Evolutionary conservation across 2,329 filamentous ascomycete genomes (phyloP).

Genomic region (Fusarium luffae): DNA sequence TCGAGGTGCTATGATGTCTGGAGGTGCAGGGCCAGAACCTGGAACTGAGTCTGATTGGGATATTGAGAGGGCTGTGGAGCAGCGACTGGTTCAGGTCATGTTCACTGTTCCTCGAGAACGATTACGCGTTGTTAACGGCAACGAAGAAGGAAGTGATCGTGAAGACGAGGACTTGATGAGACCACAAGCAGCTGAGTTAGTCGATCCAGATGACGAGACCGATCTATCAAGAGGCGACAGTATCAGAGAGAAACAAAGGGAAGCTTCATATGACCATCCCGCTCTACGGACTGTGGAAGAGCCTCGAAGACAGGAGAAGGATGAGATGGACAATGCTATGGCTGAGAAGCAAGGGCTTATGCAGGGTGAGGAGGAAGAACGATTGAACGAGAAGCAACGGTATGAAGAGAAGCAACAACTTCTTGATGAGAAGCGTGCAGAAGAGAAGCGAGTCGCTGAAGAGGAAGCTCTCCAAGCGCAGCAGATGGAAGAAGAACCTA

Average conservation of each 20-base stretch:
- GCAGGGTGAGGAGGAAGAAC: slow-evolving; percentile 10
- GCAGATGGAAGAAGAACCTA: background rate
- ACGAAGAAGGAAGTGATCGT: slow-evolving; percentile 53
- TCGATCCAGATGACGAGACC: slow-evolving; percentile 53
- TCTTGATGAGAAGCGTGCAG: slow-evolving; percentile 1
- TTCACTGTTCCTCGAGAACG: slow-evolving; percentile 92
- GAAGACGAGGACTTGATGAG: slow-evolving; percentile 46
- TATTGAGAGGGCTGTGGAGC: slow-evolving; percentile 77
- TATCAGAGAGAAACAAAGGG: slow-evolving; percentile 23
- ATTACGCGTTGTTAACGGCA: slow-evolving; percentile 89
- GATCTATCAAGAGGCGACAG: slow-evolving; percentile 22
- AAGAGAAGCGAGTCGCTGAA: slow-evolving; percentile 10
- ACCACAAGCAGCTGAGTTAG: slow-evolving; percentile 54
- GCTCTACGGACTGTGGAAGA: slow-evolving; percentile 6
- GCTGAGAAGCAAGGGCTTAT: slow-evolving; percentile 25
- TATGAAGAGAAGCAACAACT: slow-evolving; percentile 7
- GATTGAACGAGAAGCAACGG: background rate
- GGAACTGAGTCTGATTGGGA: slow-evolving; percentile 76
- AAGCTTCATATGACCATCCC: background rate
- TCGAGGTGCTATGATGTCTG: slow-evolving; percentile 41
- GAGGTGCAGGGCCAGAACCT: slow-evolving; percentile 49
- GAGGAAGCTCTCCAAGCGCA: slow-evolving; percentile 1
- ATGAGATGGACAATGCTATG: slow-evolving; percentile 13
- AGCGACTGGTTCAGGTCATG: slow-evolving; percentile 81
- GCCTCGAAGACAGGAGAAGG: slow-evolving; percentile 1